Percentiles rank a stretch among this genome's conserved stretches.
These are phyloP conservation scores for Salix purpurea DNA, from an alignment of 345 rosid species.

Conservation along the genomic window DNA sequence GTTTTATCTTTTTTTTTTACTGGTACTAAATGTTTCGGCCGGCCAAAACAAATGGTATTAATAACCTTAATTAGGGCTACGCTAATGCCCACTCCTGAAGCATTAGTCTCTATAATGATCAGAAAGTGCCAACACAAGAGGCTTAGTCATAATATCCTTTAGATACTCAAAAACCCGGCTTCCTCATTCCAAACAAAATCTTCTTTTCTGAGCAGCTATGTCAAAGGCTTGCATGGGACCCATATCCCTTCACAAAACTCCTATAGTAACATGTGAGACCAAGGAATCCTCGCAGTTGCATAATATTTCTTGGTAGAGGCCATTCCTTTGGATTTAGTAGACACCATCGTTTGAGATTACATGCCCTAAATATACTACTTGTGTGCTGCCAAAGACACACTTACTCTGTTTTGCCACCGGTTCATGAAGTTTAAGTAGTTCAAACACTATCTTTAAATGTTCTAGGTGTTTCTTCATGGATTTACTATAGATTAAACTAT, in stretches of 20 bases:
- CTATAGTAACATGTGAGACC: neutral
- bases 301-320: neutral
- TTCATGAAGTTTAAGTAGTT: neutral
- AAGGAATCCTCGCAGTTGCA: neutral
- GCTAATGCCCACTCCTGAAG: too few species aligned
- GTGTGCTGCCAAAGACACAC: too few species aligned
- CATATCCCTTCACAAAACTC: neutral
- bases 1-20: too few species aligned
- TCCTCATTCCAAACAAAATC: neutral
- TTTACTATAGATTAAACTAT: neutral
- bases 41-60: too few species aligned
- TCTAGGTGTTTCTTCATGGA: neutral
- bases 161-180: too few species aligned
- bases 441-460: neutral
- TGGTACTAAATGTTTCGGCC: too few species aligned
- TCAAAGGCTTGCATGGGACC: neutral
- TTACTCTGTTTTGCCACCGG: neutral
- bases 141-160: too few species aligned
- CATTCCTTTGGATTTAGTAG: neutral
- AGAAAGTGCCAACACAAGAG: too few species aligned
- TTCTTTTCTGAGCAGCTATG: neutral
- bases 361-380: neutral
- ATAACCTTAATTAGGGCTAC: too few species aligned
- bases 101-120: too few species aligned
- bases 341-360: neutral